phyloP scores from a whole-genome alignment of 2,329 filamentous ascomycete genomes.

The Albifimbria verrucaria region DNA sequence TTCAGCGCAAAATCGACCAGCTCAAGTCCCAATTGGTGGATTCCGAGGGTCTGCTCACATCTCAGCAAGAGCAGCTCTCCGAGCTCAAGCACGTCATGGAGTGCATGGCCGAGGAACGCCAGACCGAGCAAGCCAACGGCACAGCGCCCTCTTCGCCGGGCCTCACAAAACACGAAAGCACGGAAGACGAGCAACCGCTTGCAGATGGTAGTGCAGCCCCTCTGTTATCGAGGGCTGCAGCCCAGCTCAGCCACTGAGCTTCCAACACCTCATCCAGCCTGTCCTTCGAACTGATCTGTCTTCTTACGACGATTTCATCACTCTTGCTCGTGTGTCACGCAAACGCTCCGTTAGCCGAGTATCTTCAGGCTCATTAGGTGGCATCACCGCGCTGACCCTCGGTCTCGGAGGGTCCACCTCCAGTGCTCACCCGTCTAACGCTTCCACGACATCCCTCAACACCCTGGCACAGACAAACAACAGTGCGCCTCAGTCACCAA shows the following conservation, averaged over 20 bases:
- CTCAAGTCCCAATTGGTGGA: constrained; percentile 81
- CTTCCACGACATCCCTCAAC: constrained; percentile 57
- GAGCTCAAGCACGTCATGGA: constrained; percentile 94
- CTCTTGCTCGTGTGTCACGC: constrained; percentile 67
- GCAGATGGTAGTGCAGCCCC: constrained; percentile 31
- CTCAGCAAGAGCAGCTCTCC: constrained; percentile 87
- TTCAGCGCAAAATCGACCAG: constrained; percentile 84
- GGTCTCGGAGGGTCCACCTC: constrained; percentile 45
- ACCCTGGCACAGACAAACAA: constrained; percentile 44
- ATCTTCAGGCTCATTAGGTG: constrained; percentile 64
- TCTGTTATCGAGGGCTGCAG: constrained; percentile 39
- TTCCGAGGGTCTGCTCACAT: constrained; percentile 79
- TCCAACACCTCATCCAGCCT: constrained; percentile 78
- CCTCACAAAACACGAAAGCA: constrained; percentile 63
- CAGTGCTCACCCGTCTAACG: constrained; percentile 50
- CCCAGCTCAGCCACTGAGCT: constrained; percentile 63
- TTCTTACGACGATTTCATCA: constrained; percentile 81
- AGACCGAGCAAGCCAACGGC: constrained; percentile 68
- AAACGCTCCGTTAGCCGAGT: constrained; percentile 60
- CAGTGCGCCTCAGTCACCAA: constrained; percentile 57
- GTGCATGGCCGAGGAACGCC: constrained; percentile 66
- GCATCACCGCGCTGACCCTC: constrained; percentile 43
- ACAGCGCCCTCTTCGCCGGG: constrained; percentile 81
- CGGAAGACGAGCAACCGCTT: constrained; percentile 38
- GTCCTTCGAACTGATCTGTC: constrained; percentile 78